A percentile compares a stretch with the other conserved stretches of the same genome.
These are phyloP conservation scores for Ananas comosus DNA, from an alignment of 176 grass and related monocot genomes.

Conservation along the genomic window DNA sequence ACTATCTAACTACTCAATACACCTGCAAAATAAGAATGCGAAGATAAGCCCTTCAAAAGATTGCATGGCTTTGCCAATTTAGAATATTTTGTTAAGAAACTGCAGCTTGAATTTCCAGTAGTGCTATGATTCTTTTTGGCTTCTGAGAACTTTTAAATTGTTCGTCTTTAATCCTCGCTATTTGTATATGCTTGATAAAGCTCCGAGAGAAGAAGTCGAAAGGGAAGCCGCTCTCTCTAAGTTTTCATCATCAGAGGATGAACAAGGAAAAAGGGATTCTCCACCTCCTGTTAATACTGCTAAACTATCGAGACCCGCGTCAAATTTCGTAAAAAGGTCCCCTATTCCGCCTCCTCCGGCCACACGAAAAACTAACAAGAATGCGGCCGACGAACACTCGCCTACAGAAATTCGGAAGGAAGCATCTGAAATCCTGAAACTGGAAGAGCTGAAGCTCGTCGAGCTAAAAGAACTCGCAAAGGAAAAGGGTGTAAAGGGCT, in stretches of 20 bases:
- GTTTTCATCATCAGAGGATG: neutral
- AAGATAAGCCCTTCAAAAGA: too few relatives aligned
- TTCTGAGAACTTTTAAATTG: neutral
- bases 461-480: slow-evolving; percentile 56
- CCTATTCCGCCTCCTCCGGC: slow-evolving; percentile 9
- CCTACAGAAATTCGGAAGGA: neutral
- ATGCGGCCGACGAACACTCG: neutral
- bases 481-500: slow-evolving; percentile 46
- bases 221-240: neutral
- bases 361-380: slow-evolving; percentile 3
- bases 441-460: slow-evolving; percentile 46
- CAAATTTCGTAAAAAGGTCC: slow-evolving; percentile 22
- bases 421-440: slow-evolving; percentile 4
- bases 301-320: slow-evolving; percentile 13
- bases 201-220: slow-evolving; percentile 7
- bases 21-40: too few relatives aligned
- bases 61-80: too few relatives aligned
- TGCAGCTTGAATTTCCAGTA: neutral
- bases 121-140: neutral
- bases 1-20: too few relatives aligned
- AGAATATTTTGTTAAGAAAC: too few relatives aligned
- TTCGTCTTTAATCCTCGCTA: too few relatives aligned
- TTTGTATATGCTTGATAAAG: neutral
- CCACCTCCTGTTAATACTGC: neutral
- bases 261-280: neutral